Evolutionary conservation across 176 grass and related monocot species (phyloP), one percentile per base, ranked within the genome.

Genomic region (Oryza glaberrima): DNA sequence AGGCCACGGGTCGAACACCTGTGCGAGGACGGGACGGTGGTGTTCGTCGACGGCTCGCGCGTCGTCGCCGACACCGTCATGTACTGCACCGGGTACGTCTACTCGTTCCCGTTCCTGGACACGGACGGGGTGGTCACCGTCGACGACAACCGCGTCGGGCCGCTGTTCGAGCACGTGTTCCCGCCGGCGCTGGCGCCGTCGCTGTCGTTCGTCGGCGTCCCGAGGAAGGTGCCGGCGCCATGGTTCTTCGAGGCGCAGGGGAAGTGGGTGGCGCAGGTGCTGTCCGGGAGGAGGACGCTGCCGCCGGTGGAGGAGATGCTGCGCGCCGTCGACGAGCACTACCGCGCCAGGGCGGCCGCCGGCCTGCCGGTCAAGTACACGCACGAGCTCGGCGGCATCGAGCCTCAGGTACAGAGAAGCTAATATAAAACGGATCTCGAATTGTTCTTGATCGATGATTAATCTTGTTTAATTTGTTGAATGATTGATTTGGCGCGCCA

Each of bases 51-150:
- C 79, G 85, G 77, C 26, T 32, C 77, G 10, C 1, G 16, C 34
- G 28, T 81, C 43, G 56, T 73, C 40, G 87, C 87, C 51, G 91
- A 87, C 66, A 9, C 84, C 11, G 6, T 90, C 44, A 73, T 91
- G 28, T 85, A 82, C 63, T 79, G 91, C 78, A 92, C 87, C 0
- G 87, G 91, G 7, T 92, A 75, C 54, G 6, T 1, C 13, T 84
- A 87, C 68, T 77, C 84, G n/a, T 85, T 85, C 72, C 81, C 89
- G 28, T 91, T 91, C 79, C 81, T 91, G 16, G 85, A 88, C 44
- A 84, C 87, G 3, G 78, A 23, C 2, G 87, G 65, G 0, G 0
- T 0, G 17, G 66, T 92, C 17, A 20, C 63, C 61, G 76, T 89
- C 8, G 87, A 89, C 73, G 87, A 89, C 61, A 61, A 69, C 67